Conservation (phyloP, 2,329 filamentous ascomycete genomes). For the Anisogramma anomala region DNA sequence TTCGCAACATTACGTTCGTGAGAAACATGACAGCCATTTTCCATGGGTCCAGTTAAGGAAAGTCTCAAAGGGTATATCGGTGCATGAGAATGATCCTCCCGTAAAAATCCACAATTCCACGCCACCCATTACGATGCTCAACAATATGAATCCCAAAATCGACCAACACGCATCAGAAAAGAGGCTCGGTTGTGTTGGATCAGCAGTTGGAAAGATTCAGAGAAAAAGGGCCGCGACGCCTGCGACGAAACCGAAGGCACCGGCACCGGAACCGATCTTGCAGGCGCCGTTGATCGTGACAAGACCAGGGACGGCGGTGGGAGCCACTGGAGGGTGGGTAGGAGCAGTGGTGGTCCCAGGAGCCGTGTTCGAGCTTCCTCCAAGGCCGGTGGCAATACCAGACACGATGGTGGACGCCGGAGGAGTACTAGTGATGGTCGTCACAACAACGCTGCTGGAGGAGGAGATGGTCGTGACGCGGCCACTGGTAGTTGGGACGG, state of each 20-base stretch:
- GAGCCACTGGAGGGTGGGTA: slow-evolving; percentile 2
- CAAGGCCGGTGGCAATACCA: slow-evolving; percentile 12
- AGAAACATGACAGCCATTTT: slow-evolving; percentile 10
- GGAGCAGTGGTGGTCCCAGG: neutral
- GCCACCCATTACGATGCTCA: slow-evolving; percentile 11
- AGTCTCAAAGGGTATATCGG: slow-evolving; percentile 15
- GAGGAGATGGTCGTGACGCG: slow-evolving; percentile 6
- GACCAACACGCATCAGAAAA: slow-evolving; percentile 9
- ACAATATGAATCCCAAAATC: slow-evolving; percentile 14
- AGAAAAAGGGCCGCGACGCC: slow-evolving; percentile 28
- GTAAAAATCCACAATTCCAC: slow-evolving; percentile 6
- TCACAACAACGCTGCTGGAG: slow-evolving; percentile 8
- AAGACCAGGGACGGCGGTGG: slow-evolving; percentile 20
- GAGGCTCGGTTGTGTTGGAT: neutral
- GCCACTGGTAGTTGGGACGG: too few species aligned
- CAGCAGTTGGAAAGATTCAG: slow-evolving; percentile 16
- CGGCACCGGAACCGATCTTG: slow-evolving; percentile 25
- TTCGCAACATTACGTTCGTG: slow-evolving; percentile 10
- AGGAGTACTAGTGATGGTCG: slow-evolving; percentile 15
- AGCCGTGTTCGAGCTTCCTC: neutral
- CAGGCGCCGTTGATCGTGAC: slow-evolving; percentile 27
- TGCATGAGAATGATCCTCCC: slow-evolving; percentile 5
- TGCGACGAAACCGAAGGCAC: slow-evolving; percentile 26
- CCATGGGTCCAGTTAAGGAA: slow-evolving; percentile 12
- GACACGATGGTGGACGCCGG: slow-evolving; percentile 15